Conservation (phyloP, 495 filamentous ascomycete species). For the Chaetomium tenue region DNA sequence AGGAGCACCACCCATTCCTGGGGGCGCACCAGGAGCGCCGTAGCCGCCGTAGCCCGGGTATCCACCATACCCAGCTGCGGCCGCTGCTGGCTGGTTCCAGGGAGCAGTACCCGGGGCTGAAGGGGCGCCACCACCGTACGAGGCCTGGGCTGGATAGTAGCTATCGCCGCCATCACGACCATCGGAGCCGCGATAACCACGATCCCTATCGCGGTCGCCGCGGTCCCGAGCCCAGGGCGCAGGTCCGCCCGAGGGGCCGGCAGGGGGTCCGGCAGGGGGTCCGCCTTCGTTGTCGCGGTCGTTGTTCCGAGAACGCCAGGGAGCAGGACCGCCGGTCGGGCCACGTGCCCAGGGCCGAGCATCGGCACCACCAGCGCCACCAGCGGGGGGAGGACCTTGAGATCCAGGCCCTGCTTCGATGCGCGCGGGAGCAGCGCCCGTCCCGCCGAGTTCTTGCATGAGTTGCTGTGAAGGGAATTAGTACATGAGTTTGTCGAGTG, state of each 20-base stretch:
- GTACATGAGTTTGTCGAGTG: conserved; percentile 17
- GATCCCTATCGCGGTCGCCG: conserved; percentile 41
- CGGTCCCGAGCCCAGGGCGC: conserved; percentile 62
- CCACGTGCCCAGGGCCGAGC: conserved; percentile 90
- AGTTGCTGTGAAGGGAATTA: conserved; percentile 67
- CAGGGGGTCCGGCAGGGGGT: conserved; percentile 36
- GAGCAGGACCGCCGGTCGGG: conserved; percentile 82
- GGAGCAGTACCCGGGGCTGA: conserved; percentile 59
- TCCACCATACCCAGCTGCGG: conserved; percentile 52
- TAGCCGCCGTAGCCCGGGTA: conserved; percentile 60
- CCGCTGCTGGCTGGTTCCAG: conserved; percentile 63
- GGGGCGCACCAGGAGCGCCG: conserved; percentile 60
- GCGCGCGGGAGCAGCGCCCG: conserved; percentile 66
- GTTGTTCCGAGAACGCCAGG: conserved; percentile 58
- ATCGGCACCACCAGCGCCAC: conserved; percentile 43
- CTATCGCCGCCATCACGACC: conserved; percentile 37
- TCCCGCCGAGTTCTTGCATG: conserved; percentile 87
- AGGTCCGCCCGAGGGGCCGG: conserved; percentile 38
- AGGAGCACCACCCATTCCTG: conserved; percentile 52
- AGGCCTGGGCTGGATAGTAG: conserved; percentile 50
- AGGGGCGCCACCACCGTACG: conserved; percentile 32
- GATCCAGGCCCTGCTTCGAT: conserved; percentile 83
- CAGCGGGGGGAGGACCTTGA: conserved; percentile 43
- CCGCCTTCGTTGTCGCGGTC: conserved; percentile 45
- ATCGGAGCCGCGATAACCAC: conserved; percentile 29